Evolutionary conservation across 352 stramenopile species (phyloP).

Genomic region (Globisporangium recalcitrans): DNA sequence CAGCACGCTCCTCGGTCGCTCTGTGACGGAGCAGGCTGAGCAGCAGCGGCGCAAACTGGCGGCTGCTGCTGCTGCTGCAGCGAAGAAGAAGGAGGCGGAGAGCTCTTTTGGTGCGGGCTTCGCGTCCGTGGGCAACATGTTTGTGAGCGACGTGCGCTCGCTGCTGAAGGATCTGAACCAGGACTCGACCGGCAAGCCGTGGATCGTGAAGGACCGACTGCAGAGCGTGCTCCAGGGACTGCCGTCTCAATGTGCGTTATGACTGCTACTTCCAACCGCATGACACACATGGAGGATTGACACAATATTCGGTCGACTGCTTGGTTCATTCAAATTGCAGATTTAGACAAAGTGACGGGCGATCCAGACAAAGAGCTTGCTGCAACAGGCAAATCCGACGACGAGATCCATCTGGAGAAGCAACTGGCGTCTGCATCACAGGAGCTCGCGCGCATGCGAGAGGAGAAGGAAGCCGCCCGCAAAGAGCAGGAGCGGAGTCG

Average conservation of each 20-base stretch:
- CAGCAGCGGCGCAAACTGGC: constrained; percentile 25
- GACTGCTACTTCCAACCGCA: no score
- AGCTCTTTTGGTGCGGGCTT: constrained; percentile 22
- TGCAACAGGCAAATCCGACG: constrained; percentile 32
- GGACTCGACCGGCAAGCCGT: constrained; percentile 60
- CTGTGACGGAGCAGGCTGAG: constrained; percentile 27
- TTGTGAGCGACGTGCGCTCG: constrained; percentile 53
- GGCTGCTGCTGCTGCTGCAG: constrained; percentile 9
- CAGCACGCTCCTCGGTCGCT: constrained; percentile 54
- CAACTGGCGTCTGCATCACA: constrained; percentile 40
- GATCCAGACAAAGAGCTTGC: constrained; percentile 20
- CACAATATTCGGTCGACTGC: background rate
- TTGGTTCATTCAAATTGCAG: constrained; percentile 19
- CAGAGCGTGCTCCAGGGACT: constrained; percentile 59
- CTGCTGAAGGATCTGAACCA: constrained; percentile 57
- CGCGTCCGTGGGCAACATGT: constrained; percentile 41
- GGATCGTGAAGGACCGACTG: constrained; percentile 54
- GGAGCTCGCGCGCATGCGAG: constrained; percentile 29
- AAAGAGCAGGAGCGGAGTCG: constrained; percentile 10
- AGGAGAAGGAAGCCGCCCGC: constrained; percentile 19
- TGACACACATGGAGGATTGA: background rate
- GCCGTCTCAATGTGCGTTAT: constrained; percentile 40
- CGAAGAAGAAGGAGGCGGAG: constrained; percentile 20
- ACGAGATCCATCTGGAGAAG: constrained; percentile 49
- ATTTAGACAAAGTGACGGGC: constrained; percentile 49